A percentile compares a stretch with the other conserved stretches of the same genome.
Evolutionary conservation across 371 early-diverging fungal species (phyloP).

Genomic region (Rhizopus arrhizus): DNA sequence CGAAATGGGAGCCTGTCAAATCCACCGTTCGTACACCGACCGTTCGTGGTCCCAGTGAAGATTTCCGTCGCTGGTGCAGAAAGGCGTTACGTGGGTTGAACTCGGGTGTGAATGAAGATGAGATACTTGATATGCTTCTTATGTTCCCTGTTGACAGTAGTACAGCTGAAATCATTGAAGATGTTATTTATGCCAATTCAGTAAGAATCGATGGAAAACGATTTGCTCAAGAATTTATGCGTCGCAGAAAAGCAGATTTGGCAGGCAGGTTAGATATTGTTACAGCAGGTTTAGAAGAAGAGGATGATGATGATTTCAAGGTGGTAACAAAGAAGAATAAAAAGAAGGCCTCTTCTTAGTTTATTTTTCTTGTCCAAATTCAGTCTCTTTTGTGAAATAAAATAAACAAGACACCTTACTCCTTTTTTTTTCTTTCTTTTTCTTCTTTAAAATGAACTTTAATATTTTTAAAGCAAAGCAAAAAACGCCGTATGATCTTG

Average conservation of each 20-base stretch:
- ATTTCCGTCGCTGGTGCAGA: constrained; percentile 79
- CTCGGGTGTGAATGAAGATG: constrained; percentile 69
- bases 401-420: constrained; percentile 6
- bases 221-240: constrained; percentile 81
- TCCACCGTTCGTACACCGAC: constrained; percentile 22
- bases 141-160: constrained; percentile 77
- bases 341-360: constrained; percentile 26
- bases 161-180: constrained; percentile 77
- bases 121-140: constrained; percentile 77
- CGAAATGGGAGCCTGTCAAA: constrained; percentile 36
- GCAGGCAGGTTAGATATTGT: constrained; percentile 54
- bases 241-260: constrained; percentile 73
- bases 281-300: constrained; percentile 24
- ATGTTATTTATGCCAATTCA: constrained; percentile 78
- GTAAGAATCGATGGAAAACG: constrained; percentile 74
- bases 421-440: constrained; percentile 13
- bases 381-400: too few relatives aligned
- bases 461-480: constrained; percentile 83
- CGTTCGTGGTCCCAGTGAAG: constrained; percentile 60
- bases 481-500: constrained; percentile 91
- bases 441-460: constrained; percentile 23
- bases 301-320: constrained; percentile 30
- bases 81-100: constrained; percentile 68
- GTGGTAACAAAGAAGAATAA: constrained; percentile 34
- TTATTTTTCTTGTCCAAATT: background rate